Conservation (phyloP, 202 grass and related monocot genomes). For the Elaeis oleifera region DNA sequence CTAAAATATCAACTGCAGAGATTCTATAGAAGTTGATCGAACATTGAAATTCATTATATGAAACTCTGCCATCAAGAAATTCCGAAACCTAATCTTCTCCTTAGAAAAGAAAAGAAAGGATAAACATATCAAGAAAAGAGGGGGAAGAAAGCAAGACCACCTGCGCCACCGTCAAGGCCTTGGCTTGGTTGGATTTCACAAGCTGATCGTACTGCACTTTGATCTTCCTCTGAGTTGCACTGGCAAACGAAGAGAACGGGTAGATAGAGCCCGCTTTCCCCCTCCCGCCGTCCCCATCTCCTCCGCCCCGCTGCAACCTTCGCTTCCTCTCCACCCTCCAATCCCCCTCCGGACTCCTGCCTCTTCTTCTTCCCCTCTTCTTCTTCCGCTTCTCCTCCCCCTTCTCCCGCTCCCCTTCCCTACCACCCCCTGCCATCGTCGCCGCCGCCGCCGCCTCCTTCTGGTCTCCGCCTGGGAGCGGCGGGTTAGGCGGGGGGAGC, state of each 20-base stretch:
- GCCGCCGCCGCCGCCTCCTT: neutral
- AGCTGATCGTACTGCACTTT: conserved; percentile 74
- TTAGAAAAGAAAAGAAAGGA: too few relatives aligned
- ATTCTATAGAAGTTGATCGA: too few relatives aligned
- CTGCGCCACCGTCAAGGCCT: conserved; percentile 53
- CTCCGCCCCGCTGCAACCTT: conserved; percentile 6
- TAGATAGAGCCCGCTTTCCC: conserved; percentile 32
- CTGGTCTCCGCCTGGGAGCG: neutral
- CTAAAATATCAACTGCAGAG: neutral
- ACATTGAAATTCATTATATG: too few relatives aligned
- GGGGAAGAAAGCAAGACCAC: conserved; percentile 21
- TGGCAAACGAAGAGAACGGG: conserved; percentile 52
- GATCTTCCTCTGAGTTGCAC: conserved; percentile 61
- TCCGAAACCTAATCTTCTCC: too few relatives aligned
- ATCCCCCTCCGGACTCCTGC: conserved; percentile 17
- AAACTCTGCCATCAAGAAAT: too few relatives aligned
- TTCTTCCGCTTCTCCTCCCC: conserved; percentile 32
- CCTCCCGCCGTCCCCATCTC: neutral
- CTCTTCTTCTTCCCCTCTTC: conserved; percentile 42
- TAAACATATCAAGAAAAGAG: too few relatives aligned
- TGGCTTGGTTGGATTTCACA: conserved; percentile 51
- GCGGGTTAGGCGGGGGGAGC: neutral
- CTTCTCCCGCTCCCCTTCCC: conserved; percentile 4
- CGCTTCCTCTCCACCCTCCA: conserved; percentile 13
- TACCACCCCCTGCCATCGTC: neutral